A percentile compares a stretch with the other conserved stretches of the same genome.
Evolutionary conservation across 768 basidiomycete species (phyloP).

Genomic region (Tephrocybe sp.): DNA sequence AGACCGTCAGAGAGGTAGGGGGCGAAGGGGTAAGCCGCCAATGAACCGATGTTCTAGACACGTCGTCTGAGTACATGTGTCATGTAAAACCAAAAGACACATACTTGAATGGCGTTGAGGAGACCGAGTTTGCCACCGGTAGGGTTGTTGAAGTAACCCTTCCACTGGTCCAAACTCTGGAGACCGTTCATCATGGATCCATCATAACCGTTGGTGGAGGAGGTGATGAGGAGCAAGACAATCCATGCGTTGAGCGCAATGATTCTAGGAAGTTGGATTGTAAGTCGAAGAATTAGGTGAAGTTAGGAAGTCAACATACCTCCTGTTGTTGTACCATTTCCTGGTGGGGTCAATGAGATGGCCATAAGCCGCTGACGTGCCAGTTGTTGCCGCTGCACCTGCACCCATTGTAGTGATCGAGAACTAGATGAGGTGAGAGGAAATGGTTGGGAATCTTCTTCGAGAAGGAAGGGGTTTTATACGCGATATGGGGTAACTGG

Average conservation of each 20-base stretch:
- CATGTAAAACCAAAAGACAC: conserved; percentile 13
- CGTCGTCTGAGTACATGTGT: neutral
- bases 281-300: neutral
- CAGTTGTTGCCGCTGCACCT: conserved; percentile 41
- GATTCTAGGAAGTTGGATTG: conserved; percentile 34
- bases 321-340: conserved; percentile 76
- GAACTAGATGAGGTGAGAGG: conserved; percentile 23
- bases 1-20: conserved; percentile 72
- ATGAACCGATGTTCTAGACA: conserved; percentile 61
- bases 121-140: conserved; percentile 58
- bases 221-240: conserved; percentile 70
- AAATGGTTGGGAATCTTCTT: conserved; percentile 28
- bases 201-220: conserved; percentile 74
- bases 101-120: conserved; percentile 71
- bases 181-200: conserved; percentile 81
- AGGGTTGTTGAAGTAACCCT: conserved; percentile 57
- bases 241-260: conserved; percentile 70
- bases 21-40: conserved; percentile 67
- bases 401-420: conserved; percentile 48
- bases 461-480: conserved; percentile 31
- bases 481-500: conserved; percentile 15
- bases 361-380: conserved; percentile 35
- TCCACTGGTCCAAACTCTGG: conserved; percentile 66
- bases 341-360: conserved; percentile 63
- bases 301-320: conserved; percentile 32